Base-by-base conservation (phyloP, 306 rosid genomes). In the Lotus japonicus region DNA sequence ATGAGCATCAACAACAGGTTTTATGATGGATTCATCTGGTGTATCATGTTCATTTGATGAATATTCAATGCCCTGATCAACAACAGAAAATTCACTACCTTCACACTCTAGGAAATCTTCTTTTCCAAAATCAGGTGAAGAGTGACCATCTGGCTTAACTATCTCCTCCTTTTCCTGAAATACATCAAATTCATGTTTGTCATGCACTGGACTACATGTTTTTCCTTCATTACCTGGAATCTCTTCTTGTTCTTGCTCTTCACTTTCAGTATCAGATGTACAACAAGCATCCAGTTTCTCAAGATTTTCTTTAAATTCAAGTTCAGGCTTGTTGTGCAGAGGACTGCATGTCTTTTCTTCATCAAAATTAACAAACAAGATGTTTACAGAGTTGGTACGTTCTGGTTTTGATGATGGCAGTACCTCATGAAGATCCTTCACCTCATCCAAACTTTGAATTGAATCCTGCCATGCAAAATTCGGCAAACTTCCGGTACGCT, bases 341-440 rank as follows among this genome's bases (percentile, higher is more conserved):
- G 80, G 58, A 71, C 23, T 53, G 50, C 44, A 68, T 10, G 58
- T 49, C 61, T 73, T 75, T 21, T 79, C 85, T 62, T 83, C 94
- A 41, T 82, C 86, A 49, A 84, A 61, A 69, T 83, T 84, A 68
- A 68, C 56, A 75, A 53, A 70, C 5, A 84, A 79, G 49, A 79
- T 51, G 73, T 72, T 82, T 9, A 85, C 81, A 6, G 95, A 84
- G 75, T 77, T 83, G 36, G 86, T 81, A 45, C 80, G 81, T 71
- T 74, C 85, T 2, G 78, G 77, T 68, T 61, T 73, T 36, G 87
- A 70, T 50, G 51, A 46, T 11, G 86, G 87, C 67, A 84, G 70
- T 44, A 90, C 84, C 75, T 84, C 92, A 38, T 80, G 98, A 80
- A 90, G 96, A 83, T 88, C 98, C 72, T 82, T 90, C 70, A 83